Base-by-base conservation (phyloP, 192 early-diverging fungal genomes). In the Funneliformis mosseae region DNA sequence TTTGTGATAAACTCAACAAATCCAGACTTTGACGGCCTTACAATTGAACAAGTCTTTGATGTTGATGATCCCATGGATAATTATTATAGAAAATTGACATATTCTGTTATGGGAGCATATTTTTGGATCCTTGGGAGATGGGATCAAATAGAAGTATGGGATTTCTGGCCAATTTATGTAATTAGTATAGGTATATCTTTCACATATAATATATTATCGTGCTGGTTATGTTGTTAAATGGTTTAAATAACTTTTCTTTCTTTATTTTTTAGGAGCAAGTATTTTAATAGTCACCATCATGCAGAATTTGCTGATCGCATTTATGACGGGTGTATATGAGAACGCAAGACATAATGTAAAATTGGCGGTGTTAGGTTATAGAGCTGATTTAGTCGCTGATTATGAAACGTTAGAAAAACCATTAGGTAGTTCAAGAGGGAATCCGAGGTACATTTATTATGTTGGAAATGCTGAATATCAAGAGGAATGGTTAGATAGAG, bases 101-200 rank as follows among this genome's bases (percentile, higher is more conserved):
- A 74, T 14, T 74, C 72, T 28, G 12, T 74, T 3, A n/a, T 46
- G 10, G 72, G 23, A 5, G 46, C 50, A 4, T 74, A 55, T 50
- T 74, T 74, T 28, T 74, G 72, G 72, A 43, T 48, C 5, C 18
- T n/a, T n/a, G 72, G 72, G 5, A n/a, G 72, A 48, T 74, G 72
- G 72, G 72, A 74, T 74, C 72, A 74, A 50, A 0, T 74, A 8
- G 41, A 43, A 23, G 7, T 55, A 0, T 74, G 72, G 72, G 25
- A 74, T 55, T 74, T 74, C 11, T 74, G 72, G 72, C 72, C 72
- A n/a, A 11, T 74, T n/a, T 16, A 55, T 38, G 72, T 74, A 21
- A 12, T 74, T 6, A 48, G n/a, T 50, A 64, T 64, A 64, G 9
- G 63, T 64, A 28, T 28, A 12, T 64, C 7, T 27, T 23, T 25